Conservation (phyloP, 2,329 filamentous ascomycete genomes). For the Colletotrichum musicola region DNA sequence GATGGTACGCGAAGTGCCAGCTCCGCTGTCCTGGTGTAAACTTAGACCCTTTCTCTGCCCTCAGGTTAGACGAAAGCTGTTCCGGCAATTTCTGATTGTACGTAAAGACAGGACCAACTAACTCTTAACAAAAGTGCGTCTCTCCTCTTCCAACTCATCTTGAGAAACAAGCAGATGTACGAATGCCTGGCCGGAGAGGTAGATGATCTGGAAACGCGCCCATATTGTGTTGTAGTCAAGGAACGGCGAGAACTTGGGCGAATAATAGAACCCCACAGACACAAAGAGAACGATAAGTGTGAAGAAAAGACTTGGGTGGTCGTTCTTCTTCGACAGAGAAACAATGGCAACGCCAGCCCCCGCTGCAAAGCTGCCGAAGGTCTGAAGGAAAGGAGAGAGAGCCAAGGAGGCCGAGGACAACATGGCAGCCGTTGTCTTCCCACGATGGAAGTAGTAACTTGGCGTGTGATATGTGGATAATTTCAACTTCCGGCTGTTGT, state of each 20-base stretch:
- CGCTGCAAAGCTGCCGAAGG: neutral
- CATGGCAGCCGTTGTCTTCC: neutral
- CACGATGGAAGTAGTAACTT: neutral
- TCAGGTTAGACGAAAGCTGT: neutral
- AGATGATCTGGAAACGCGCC: slow-evolving; percentile 7
- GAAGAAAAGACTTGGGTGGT: neutral
- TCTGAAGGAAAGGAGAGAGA: neutral
- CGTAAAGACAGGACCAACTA: neutral
- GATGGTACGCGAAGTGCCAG: slow-evolving; percentile 1
- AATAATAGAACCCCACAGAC: neutral
- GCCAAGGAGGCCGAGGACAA: neutral
- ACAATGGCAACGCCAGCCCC: neutral
- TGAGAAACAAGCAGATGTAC: neutral
- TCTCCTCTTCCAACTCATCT: neutral
- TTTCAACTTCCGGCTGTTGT: too few species aligned
- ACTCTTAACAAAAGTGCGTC: neutral
- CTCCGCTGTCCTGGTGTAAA: neutral
- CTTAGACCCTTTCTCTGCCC: neutral
- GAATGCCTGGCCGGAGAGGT: neutral
- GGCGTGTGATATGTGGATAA: neutral
- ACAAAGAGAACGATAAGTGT: neutral
- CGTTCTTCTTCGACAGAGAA: neutral
- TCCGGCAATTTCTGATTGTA: rapidly evolving
- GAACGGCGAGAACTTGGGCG: neutral
- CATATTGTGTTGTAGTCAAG: neutral